Conservation (phyloP, 441 rosid genomes). For the Adansonia madagascariensis region DNA sequence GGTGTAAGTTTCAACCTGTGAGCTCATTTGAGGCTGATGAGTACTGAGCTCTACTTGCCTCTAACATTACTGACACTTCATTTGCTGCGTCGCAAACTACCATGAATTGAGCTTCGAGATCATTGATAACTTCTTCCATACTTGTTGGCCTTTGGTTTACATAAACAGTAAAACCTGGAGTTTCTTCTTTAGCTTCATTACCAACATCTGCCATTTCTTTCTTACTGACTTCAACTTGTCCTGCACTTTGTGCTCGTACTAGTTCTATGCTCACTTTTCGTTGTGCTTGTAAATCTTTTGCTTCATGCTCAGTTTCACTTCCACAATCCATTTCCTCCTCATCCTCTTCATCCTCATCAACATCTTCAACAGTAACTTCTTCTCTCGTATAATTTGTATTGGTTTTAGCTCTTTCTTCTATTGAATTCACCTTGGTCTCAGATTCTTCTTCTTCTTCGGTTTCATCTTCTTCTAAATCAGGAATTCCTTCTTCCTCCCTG, state of each 20-base stretch:
- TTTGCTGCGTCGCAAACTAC: slow-evolving; percentile 66
- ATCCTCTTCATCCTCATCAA: slow-evolving; percentile 57
- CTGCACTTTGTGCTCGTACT: slow-evolving; percentile 47
- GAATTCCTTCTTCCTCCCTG: slow-evolving; percentile 96
- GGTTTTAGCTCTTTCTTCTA: slow-evolving; percentile 38
- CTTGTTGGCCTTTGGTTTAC: slow-evolving; percentile 93
- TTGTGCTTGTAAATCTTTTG: slow-evolving; percentile 41
- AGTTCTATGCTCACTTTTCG: slow-evolving; percentile 49
- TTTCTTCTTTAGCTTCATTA: slow-evolving; percentile 49
- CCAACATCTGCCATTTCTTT: slow-evolving; percentile 57
- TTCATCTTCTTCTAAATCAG: slow-evolving; percentile 88
- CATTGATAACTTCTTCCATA: slow-evolving; percentile 90
- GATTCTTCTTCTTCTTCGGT: slow-evolving; percentile 64
- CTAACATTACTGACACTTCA: slow-evolving; percentile 76
- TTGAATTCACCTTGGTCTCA: slow-evolving; percentile 36
- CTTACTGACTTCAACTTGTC: slow-evolving; percentile 60
- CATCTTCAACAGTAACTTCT: slow-evolving; percentile 85
- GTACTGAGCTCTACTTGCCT: slow-evolving; percentile 76
- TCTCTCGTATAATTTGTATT: slow-evolving; percentile 44
- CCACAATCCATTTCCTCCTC: slow-evolving; percentile 54
- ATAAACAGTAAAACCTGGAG: slow-evolving; percentile 86
- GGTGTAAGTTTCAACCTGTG: slow-evolving; percentile 53
- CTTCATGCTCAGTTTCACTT: slow-evolving; percentile 44
- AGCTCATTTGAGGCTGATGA: slow-evolving; percentile 61
- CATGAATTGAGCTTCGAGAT: slow-evolving; percentile 80